Base-by-base conservation (phyloP, 192 early-diverging fungal genomes). In the Haplosporangium gracile region DNA sequence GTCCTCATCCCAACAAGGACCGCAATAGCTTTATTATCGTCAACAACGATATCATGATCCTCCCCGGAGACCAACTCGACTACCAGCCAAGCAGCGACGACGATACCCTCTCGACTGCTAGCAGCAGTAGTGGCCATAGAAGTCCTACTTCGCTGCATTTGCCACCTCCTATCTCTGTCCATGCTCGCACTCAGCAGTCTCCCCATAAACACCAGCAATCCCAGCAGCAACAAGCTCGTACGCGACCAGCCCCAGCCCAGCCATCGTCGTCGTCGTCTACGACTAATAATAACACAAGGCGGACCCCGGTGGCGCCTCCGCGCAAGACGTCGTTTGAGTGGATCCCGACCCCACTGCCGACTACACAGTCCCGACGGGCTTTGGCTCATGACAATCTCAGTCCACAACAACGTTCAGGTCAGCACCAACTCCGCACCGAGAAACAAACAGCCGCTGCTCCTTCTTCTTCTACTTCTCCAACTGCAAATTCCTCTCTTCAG, bases 31-130 rank as follows among this genome's bases (percentile, higher is more conserved):
- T 75, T 49, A 78, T 83, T 47, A 78, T 83, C 42, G 81, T 83
- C 71, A 83, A 83, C 76, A 83, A 39, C 26, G 81, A 83, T 70
- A 83, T 83, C 60, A 83, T 83, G 81, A 83, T 83, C n/a, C 53
- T 74, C 13, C 76, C 55, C 13, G 76, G 72, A 4, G 42, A 26
- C 26, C 74, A 77, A 16, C 70, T 42, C 32, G 76, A 39, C 4
- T 70, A 49, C 9, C 74, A 69, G 10, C 34, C 68, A 5, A 74
- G 75, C 5, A 43, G 49, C n/a, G 74, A 75, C 34, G 65, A 75
- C 63, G 63, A 76, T 26, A 38, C 39, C 18, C 8, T 43, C 9
- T 69, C 65, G 32, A 60, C 42, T n/a, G 43, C 5, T 15, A 29
- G 72, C 26, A 20, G 9, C 45, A 29, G 10, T 8, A 42, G 45